A percentile compares a stretch with the other conserved stretches of the same genome.
Evolutionary conservation across 2,329 filamentous ascomycete genomes (phyloP).

Genomic region (Penicillium sp.): DNA sequence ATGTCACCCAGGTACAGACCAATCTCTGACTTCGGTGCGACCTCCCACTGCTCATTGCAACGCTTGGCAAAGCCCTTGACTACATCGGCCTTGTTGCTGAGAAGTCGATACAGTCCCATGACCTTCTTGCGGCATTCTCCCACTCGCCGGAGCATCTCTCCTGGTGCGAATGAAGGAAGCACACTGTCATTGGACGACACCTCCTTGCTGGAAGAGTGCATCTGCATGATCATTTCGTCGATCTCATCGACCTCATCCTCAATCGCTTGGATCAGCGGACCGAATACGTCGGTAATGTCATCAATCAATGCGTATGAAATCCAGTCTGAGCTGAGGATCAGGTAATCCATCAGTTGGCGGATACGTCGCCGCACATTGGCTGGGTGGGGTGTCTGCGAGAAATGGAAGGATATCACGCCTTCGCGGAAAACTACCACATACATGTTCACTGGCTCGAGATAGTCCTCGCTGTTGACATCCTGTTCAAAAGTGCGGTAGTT

Average conservation of each 20-base stretch:
- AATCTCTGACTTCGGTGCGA: slow-evolving; percentile 91
- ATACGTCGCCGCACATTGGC: slow-evolving; percentile 93
- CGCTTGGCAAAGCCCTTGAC: slow-evolving; percentile 99
- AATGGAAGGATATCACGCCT: slow-evolving; percentile 94
- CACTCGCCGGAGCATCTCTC: slow-evolving; percentile 88
- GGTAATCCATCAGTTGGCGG: slow-evolving; percentile 87
- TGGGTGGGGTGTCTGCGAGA: slow-evolving; percentile 91
- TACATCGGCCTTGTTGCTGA: slow-evolving; percentile 97
- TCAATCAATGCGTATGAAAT: slow-evolving; percentile 98
- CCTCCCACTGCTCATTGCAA: slow-evolving; percentile 97
- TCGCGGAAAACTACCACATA: slow-evolving; percentile 96
- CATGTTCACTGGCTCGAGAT: slow-evolving; percentile 93
- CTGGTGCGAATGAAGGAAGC: slow-evolving; percentile 49
- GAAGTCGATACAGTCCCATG: slow-evolving; percentile 86
- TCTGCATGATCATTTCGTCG: slow-evolving; percentile 80
- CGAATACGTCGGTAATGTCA: slow-evolving; percentile 96
- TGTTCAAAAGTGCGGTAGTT: slow-evolving; percentile 98
- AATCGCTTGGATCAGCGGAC: slow-evolving; percentile 84
- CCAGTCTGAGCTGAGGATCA: slow-evolving; percentile 92
- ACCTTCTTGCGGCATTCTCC: slow-evolving; percentile 96
- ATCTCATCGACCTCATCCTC: slow-evolving; percentile 97
- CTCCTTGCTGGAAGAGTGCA: slow-evolving; percentile 61
- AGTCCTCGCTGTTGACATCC: slow-evolving; percentile 82
- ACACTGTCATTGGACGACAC: slow-evolving; percentile 30
- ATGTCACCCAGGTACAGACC: slow-evolving; percentile 98